These are phyloP conservation scores for Fusarium virguliforme DNA, from an alignment of 2,329 filamentous ascomycete species.

Conservation along the genomic window DNA sequence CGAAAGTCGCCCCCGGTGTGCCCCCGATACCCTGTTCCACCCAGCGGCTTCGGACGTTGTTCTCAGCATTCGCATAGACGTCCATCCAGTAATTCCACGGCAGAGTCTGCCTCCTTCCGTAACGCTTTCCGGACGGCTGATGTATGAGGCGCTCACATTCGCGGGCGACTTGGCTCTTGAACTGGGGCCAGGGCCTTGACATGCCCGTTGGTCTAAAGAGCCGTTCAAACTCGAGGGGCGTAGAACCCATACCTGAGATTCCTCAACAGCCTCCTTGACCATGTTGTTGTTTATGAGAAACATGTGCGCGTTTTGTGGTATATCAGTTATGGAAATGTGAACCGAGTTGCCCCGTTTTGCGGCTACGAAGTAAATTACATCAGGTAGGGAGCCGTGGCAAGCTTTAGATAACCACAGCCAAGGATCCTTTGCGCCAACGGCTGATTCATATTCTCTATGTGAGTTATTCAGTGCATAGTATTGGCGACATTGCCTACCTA, in stretches of 20 bases:
- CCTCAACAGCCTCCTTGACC: neutral
- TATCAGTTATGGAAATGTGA: neutral
- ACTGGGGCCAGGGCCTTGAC: neutral
- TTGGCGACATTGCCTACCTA: neutral
- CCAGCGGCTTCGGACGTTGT: constrained; percentile 34
- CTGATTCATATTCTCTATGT: neutral
- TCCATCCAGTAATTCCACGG: neutral
- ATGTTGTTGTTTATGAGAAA: too few relatives aligned
- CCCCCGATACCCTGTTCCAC: constrained; percentile 29
- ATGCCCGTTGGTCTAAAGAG: neutral
- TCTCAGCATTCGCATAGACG: constrained; percentile 24
- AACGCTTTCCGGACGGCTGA: neutral
- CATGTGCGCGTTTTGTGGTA: neutral
- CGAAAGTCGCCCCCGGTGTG: constrained; percentile 25
- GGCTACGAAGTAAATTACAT: neutral
- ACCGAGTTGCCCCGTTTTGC: neutral
- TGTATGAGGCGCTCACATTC: constrained; percentile 8
- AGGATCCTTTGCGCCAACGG: neutral
- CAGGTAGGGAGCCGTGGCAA: too few relatives aligned
- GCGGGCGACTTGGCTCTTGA: constrained; percentile 2
- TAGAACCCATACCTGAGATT: neutral
- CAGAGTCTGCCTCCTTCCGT: neutral
- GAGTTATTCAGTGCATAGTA: neutral
- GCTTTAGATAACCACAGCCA: too few relatives aligned
- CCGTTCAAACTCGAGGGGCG: neutral